Evolutionary conservation across 768 basidiomycete genomes (phyloP).

Genomic region (Suillus tomentosus): DNA sequence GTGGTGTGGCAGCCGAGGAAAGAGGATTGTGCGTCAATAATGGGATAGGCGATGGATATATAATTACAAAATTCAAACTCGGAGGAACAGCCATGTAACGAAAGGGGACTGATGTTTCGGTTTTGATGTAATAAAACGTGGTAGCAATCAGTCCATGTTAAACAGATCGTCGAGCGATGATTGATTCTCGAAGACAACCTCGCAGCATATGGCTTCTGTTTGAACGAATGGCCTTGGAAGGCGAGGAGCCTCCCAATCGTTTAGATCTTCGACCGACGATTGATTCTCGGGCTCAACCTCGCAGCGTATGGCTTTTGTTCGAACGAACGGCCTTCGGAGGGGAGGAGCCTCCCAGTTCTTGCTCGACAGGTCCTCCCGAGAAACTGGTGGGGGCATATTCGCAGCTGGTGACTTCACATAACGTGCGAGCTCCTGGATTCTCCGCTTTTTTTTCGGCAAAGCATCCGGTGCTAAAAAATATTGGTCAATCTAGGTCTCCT

Average conservation of each 20-base stretch:
- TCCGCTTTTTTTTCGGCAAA: constrained; percentile 25
- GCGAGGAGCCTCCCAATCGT: not conserved
- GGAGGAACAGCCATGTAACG: not conserved
- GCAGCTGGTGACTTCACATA: not conserved
- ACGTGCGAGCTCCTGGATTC: not conserved
- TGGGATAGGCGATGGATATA: not conserved
- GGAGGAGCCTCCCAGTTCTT: constrained; percentile 3
- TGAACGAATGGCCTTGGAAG: too few species aligned
- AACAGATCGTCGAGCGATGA: not conserved
- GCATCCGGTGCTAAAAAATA: constrained; percentile 39
- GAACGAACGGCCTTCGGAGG: constrained; percentile 16
- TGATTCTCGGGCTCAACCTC: constrained; percentile 16
- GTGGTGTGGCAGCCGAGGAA: not conserved
- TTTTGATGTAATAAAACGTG: not conserved
- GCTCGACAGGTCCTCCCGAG: constrained; percentile 15
- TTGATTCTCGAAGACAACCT: constrained; percentile 36
- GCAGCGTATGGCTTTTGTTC: constrained; percentile 3
- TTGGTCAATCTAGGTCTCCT: constrained; percentile 11
- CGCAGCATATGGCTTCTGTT: constrained; percentile 28
- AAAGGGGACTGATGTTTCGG: not conserved
- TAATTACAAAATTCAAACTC: not conserved
- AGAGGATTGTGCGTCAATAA: not conserved
- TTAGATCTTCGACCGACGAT: not conserved
- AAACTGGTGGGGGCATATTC: not conserved
- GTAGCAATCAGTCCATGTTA: not conserved